Conservation (phyloP, 169 alveolate species). For the Plasmodium yoelii region DNA sequence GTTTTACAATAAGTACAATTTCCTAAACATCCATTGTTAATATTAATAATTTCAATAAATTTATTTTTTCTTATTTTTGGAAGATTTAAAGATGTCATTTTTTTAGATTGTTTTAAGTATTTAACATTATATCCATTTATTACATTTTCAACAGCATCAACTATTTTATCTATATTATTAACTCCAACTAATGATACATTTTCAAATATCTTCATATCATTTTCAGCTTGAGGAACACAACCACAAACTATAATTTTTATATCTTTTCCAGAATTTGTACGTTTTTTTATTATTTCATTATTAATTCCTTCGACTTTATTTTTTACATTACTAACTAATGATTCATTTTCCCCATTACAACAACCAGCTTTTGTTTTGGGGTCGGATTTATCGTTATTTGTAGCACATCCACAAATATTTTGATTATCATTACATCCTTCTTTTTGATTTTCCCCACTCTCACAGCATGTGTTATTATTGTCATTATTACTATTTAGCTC, state of each 20-base stretch:
- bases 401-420: background rate
- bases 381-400: background rate
- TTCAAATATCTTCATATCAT: slow-evolving; percentile 73
- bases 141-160: slow-evolving; percentile 97
- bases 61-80: slow-evolving; percentile 98
- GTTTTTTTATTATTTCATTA: background rate
- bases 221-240: slow-evolving; percentile 97
- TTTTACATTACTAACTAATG: background rate
- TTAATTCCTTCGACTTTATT: background rate
- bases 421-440: background rate
- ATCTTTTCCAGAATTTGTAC: slow-evolving; percentile 74
- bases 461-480: background rate
- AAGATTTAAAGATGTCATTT: slow-evolving; percentile 93
- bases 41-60: slow-evolving; percentile 91
- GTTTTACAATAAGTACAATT: slow-evolving; percentile 99
- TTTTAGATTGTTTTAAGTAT: slow-evolving; percentile 88
- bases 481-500: background rate
- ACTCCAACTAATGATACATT: slow-evolving; percentile 90
- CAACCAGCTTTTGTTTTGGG: background rate
- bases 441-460: background rate
- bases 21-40: slow-evolving; percentile 98
- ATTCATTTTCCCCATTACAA: background rate
- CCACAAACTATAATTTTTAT: slow-evolving; percentile 94
- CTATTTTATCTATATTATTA: slow-evolving; percentile 91
- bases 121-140: slow-evolving; percentile 94